Evolutionary conservation across 2,329 filamentous ascomycete genomes (phyloP), one percentile per base, ranked within the genome.

Genomic region (Aspergillus flavus): DNA sequence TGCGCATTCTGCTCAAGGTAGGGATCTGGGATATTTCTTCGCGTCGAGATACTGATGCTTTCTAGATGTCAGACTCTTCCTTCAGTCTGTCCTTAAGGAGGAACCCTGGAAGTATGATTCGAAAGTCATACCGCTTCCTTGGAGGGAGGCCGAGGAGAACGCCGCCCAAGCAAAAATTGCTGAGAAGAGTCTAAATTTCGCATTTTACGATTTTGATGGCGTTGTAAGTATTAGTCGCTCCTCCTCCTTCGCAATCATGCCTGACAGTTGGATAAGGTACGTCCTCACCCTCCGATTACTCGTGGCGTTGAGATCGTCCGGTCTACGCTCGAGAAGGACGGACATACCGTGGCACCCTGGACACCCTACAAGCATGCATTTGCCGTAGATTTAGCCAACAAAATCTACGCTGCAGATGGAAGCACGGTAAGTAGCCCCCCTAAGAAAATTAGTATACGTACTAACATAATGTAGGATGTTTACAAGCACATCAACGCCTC

Each of bases 281-380:
- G 11, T 75, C 77, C 11, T 3, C 77, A 80, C 50, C 78, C 78
- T 1, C 77, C 78, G 0, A 69, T 80, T n/a, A 63, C 71, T 21
- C 72, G 77, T 23, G 78, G 69, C 3, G 46, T 79, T 2, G 58
- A 73, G 4, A 71, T 56, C 3, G 71, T 76, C 9, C 67, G 72
- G 1, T 66, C 69, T 5, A 66, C 62, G 0, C 32, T 78, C 50
- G 66, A 69, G 50, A 43, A 68, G 9, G 67, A 70, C 5, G 75
- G 75, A 0, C 75, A 78, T 59, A 69, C 63, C 0, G 68, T 76
- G 14, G 36, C 73, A 3, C 64, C 70, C 0, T 79, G 76, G 76
- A 67, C 68, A 6, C 74, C 76, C 2, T 52, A 32, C 26, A 52
- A 52, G 12, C 48, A 52, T 32, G 26, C 14, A 6, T 32, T 30